Evolutionary conservation across 257 asterid genomes (phyloP).

Genomic region (Prunella vulgaris): DNA sequence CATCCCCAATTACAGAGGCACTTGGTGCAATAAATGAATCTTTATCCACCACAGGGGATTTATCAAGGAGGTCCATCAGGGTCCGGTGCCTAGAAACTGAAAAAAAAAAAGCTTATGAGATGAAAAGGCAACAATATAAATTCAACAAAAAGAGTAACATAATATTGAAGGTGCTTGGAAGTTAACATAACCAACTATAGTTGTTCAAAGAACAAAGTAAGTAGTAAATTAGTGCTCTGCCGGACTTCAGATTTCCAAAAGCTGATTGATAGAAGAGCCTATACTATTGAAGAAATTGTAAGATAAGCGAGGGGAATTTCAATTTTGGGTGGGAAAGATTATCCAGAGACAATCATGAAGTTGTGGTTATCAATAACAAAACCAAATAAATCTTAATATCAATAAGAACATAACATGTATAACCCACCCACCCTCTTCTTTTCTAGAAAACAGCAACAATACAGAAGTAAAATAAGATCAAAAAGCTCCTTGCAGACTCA

Average conservation of each 20-base stretch:
- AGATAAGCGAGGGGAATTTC: neutral
- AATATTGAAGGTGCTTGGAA: neutral
- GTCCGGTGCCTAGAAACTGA: constrained; percentile 87
- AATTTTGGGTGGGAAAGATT: neutral
- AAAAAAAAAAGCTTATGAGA: constrained; percentile 16
- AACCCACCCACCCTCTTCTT: neutral
- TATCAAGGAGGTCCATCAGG: constrained; percentile 60
- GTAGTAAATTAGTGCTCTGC: neutral
- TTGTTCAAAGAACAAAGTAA: neutral
- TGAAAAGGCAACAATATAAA: neutral
- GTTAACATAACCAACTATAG: neutral
- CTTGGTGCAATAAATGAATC: constrained; percentile 80
- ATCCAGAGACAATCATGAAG: neutral
- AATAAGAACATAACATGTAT: neutral
- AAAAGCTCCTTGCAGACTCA: neutral
- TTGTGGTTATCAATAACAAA: neutral
- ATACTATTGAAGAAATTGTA: neutral
- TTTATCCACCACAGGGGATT: constrained; percentile 67
- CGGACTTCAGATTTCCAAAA: neutral
- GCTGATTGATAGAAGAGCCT: constrained; percentile 8
- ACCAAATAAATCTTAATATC: neutral
- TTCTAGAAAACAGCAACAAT: neutral
- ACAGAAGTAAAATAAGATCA: neutral
- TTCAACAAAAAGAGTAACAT: neutral
- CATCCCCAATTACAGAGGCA: constrained; percentile 81